A percentile compares a stretch with the other conserved stretches of the same genome.
Conservation (phyloP, 2,329 filamentous ascomycete genomes). For the Raffaelea ambrosiae region DNA sequence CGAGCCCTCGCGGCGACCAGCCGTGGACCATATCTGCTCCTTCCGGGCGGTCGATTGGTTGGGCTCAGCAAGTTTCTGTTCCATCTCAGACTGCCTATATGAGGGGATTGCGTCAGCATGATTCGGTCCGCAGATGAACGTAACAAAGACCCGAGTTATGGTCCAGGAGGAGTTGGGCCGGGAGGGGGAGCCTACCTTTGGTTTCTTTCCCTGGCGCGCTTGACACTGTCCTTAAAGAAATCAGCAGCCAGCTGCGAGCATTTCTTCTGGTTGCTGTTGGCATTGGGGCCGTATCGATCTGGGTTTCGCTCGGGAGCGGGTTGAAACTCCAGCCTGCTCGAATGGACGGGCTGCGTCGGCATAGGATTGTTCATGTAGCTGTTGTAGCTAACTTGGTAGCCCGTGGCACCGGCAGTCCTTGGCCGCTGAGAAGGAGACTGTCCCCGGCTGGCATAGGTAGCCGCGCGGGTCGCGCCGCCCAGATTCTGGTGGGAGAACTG, state of each 20-base stretch:
- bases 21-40: conserved; percentile 74
- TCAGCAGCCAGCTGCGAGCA: conserved; percentile 67
- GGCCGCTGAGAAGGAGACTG: conserved; percentile 68
- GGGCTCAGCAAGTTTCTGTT: conserved; percentile 73
- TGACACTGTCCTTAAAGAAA: conserved; percentile 98
- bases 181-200: conserved; percentile 55
- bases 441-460: conserved; percentile 60
- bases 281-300: conserved; percentile 60
- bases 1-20: conserved; percentile 80
- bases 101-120: no score
- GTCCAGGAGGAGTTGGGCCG: background rate
- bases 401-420: conserved; percentile 67
- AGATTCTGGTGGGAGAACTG: conserved; percentile 97
- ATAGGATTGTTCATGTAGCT: conserved; percentile 62
- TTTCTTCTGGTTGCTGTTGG: conserved; percentile 63
- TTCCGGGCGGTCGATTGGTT: conserved; percentile 67
- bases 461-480: conserved; percentile 60
- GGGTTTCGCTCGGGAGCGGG: conserved; percentile 79
- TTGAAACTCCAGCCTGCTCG: conserved; percentile 57
- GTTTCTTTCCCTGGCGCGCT: conserved; percentile 89
- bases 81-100: conserved; percentile 78
- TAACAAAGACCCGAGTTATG: no score
- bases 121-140: no score
- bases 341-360: conserved; percentile 48
- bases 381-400: conserved; percentile 53